Conservation (phyloP, 495 filamentous ascomycete species). For the Symbiotaphrina buchneri region DNA sequence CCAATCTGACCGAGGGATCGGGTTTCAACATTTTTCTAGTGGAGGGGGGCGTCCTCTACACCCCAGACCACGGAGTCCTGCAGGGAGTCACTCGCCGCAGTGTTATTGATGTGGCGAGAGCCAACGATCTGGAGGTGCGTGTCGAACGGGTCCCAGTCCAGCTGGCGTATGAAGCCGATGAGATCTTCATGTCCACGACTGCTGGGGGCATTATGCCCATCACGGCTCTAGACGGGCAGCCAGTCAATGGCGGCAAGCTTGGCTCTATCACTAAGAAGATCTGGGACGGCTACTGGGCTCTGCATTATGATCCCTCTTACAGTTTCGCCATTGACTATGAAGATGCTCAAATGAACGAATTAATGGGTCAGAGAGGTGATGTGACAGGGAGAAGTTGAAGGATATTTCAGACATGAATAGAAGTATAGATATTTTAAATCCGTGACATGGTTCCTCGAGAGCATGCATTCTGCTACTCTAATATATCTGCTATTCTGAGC, state of each 20-base stretch:
- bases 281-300: constrained; percentile 19
- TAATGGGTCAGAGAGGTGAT: too few species aligned
- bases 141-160: constrained; percentile 13
- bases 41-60: constrained; percentile 13
- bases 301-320: constrained; percentile 14
- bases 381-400: too few species aligned
- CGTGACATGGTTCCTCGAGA: too few species aligned
- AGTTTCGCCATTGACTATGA: too few species aligned
- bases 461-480: too few species aligned
- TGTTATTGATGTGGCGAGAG: constrained; percentile 12
- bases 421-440: too few species aligned
- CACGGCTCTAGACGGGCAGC: constrained; percentile 13
- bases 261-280: constrained; percentile 17
- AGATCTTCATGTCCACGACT: constrained; percentile 18
- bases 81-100: constrained; percentile 14
- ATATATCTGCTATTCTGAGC: too few species aligned
- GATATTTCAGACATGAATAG: too few species aligned
- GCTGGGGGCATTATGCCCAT: constrained; percentile 20
- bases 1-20: too few species aligned
- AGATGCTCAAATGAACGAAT: too few species aligned
- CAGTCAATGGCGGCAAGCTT: constrained; percentile 14
- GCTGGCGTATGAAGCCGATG: constrained; percentile 12
- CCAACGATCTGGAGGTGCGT: constrained; percentile 8
- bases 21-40: too few species aligned
- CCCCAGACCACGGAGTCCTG: constrained; percentile 13